phyloP scores from a whole-genome alignment of 441 rosid species.

The Corymbia citriodora region DNA sequence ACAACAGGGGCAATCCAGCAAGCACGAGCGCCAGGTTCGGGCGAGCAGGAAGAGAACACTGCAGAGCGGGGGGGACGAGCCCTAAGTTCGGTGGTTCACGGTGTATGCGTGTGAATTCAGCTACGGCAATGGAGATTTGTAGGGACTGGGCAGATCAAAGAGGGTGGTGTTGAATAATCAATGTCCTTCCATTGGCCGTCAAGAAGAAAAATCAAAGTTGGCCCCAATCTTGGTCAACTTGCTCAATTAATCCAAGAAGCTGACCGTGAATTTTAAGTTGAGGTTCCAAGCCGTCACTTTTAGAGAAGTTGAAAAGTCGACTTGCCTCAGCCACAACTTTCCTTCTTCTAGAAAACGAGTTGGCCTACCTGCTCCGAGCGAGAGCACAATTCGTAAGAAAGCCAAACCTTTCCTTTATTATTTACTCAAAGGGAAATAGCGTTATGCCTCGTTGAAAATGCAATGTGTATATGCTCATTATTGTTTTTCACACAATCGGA shows the following conservation, averaged over 20 bases:
- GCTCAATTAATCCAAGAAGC: not conserved
- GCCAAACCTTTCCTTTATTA: not conserved
- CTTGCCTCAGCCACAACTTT: no score
- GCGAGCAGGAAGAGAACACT: not conserved
- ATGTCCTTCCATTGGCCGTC: not conserved
- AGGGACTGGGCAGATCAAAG: not conserved
- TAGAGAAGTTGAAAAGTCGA: not conserved
- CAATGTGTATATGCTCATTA: not conserved
- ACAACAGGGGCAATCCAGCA: not conserved
- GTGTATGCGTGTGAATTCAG: not conserved
- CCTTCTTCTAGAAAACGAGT: not conserved
- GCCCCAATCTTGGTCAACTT: not conserved
- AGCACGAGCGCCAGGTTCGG: not conserved
- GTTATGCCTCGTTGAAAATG: not conserved
- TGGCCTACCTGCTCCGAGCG: not conserved
- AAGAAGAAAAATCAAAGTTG: not conserved
- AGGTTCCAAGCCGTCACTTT: not conserved
- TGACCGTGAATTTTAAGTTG: not conserved
- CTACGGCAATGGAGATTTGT: not conserved
- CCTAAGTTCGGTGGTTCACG: not conserved
- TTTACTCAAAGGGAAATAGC: not conserved
- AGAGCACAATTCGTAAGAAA: accelerated
- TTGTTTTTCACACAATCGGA: not conserved
- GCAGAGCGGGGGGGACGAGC: not conserved
- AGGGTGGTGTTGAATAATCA: not conserved